These are phyloP conservation scores for Pleurotus tuoliensis DNA, from an alignment of 768 basidiomycete species.

Conservation along the genomic window DNA sequence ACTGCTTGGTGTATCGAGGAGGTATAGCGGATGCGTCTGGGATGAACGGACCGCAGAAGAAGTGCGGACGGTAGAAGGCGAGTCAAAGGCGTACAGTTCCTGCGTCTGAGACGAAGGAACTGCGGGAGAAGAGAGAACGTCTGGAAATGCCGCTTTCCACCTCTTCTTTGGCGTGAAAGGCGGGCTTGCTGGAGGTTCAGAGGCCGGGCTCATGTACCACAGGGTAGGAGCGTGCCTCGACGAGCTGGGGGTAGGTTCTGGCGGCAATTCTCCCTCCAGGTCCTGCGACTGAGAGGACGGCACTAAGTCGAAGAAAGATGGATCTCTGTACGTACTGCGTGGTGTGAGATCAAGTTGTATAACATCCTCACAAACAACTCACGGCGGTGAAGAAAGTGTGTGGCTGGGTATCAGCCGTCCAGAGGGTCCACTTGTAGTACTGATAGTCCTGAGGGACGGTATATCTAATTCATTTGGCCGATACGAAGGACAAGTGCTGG, in stretches of 20 bases:
- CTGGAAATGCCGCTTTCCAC: not conserved
- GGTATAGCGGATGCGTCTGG: not conserved
- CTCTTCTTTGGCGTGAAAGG: not conserved
- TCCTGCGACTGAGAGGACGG: conserved; percentile 11
- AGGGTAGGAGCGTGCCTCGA: no score
- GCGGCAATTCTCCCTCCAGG: no score
- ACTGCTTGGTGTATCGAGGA: no score
- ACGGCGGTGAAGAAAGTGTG: not conserved
- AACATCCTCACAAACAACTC: not conserved
- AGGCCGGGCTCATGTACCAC: no score
- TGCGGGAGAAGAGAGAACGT: not conserved
- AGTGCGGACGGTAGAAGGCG: conserved; percentile 13
- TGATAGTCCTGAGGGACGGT: no score
- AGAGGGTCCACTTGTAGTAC: no score
- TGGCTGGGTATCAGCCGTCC: no score
- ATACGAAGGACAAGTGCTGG: no score
- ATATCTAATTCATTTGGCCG: no score
- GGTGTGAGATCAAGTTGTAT: not conserved
- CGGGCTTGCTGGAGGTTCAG: not conserved
- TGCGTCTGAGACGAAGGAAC: conserved; percentile 6
- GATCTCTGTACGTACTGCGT: not conserved
- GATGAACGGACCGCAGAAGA: not conserved
- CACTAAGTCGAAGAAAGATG: not conserved
- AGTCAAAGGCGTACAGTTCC: conserved; percentile 12
- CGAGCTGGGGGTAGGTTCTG: no score